Evolutionary conservation across 192 early-diverging fungal genomes (phyloP), one percentile per base, ranked within the genome.

Genomic region (Entomortierella beljakovae): DNA sequence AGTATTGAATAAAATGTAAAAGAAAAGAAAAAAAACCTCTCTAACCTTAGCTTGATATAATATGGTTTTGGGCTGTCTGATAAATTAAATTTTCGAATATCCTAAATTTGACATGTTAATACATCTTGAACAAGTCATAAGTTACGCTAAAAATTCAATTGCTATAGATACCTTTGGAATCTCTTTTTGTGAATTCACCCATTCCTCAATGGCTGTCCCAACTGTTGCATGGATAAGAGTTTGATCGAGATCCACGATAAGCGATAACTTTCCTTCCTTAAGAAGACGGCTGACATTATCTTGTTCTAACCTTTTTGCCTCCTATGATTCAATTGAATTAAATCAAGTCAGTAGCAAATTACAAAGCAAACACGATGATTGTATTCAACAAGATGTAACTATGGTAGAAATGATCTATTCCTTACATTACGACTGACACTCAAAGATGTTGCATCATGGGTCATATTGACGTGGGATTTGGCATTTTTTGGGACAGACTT

Each of bases 221-320:
- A 91, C 88, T 13, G 95, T 92, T 7, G 98, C 96, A 58, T 99
- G 98, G 50, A 99, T 93, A 22, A 99, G 87, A 1, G 98, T 99
- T 81, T 97, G 96, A 81, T 99, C 98, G 52, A 99, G 86, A 87
- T 99, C 98, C 22, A 99, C 88, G 57, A 99, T 92, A 26, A 99
- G 81, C 5, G 93, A 94, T 43, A 99, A 87, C 70, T 92, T 94
- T 55, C 86, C 80, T 32, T 84, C 85, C 3, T 81, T 68, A 60
- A 91, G 64, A 52, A 99, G 82, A 66, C 92, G 84, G 4, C 84
- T 60, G 15, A 88, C 80, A 18, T 84, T 94, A 28, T 88, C 88
- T n/a, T 88, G 64, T 50, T 97, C 94, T 38, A 97, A 68, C 16
- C 89, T 64, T 50, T 88, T 73, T 3, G 93, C 94, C 68, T 92